Evolutionary conservation across 2,329 filamentous ascomycete genomes (phyloP).

Genomic region (Penicillium sp.): DNA sequence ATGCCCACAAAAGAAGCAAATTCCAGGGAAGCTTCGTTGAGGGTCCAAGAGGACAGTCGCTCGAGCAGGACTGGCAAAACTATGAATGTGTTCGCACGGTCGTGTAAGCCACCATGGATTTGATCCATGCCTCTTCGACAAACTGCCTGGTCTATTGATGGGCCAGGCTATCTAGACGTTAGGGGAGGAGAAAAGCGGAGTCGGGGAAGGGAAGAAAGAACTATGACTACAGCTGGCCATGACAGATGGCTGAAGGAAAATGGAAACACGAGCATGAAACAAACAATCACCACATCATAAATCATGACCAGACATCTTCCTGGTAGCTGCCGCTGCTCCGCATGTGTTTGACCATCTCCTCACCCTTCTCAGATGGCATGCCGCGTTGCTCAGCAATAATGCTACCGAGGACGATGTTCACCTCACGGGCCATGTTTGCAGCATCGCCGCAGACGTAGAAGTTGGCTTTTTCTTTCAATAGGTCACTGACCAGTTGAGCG

Average conservation of each 20-base stretch:
- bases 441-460: conserved; percentile 99
- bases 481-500: conserved; percentile 76
- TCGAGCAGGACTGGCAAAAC: too few species aligned
- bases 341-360: conserved; percentile 97
- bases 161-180: conserved; percentile 23
- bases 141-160: too few species aligned
- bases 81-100: too few species aligned
- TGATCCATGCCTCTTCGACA: too few species aligned
- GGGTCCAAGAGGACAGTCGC: too few species aligned
- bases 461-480: conserved; percentile 78
- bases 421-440: conserved; percentile 91
- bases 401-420: conserved; percentile 77
- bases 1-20: too few species aligned
- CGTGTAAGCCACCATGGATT: too few species aligned
- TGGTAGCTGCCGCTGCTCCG: conserved; percentile 93
- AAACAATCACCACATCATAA: conserved; percentile 9
- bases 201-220: background rate
- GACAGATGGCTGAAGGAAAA: conserved; percentile 2
- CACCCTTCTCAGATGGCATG: conserved; percentile 76
- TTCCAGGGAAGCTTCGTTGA: too few species aligned
- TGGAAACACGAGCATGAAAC: conserved; percentile 5
- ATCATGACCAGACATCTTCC: conserved; percentile 65
- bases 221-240: conserved; percentile 7
- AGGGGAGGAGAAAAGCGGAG: background rate
- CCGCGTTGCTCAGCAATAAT: conserved; percentile 81